Evolutionary conservation across 2,329 filamentous ascomycete species (phyloP), one percentile per base, ranked within the genome.

Genomic region (Talaromyces verruculosus): DNA sequence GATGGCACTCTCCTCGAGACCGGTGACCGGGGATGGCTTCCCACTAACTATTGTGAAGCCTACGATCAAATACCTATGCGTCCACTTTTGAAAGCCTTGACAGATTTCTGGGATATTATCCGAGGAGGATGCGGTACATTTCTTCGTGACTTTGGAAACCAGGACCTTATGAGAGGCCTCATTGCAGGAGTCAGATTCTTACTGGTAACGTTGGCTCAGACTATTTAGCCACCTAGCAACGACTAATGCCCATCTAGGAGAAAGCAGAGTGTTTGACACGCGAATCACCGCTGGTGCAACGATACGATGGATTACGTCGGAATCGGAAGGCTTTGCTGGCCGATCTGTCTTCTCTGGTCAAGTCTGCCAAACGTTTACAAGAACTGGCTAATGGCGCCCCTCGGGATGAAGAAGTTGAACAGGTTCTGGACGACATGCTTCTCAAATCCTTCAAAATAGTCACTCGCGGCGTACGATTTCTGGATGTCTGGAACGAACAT

Each of bases 11-110:
- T 97, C 47, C 81, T 99, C 68, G 86, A 90, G 28, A 92, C 93
- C 2, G 94, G 94, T 30, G 90, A 91, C 61, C 87, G 95, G 71
- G 95, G 95, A 68, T 99, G 95, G 95, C 83, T 99, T 67, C 95
- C 95, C 2, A 99, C 95, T 8, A 99, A 99, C 78, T 99, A 98
- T 77, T 99, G 95, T 82, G 93, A 97, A 76, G 86, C 92, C 10
- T 99, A 97, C 76, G 92, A 97, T 70, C 92, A 94, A 55, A 87
- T 92, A 25, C 89, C 93, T 69, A 93, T 98, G 84, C 87, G 89
- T 64, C 93, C 88, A 69, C 84, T 99, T 25, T 83, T 99, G 41
- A 93, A 92, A 72, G 92, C 93, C 0, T 83, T 97, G 67, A 88
- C 95, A 15, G 91, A 95, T 74, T 93, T 98, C 68, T 97, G 93